These are phyloP conservation scores for Wallacemonas sp. DNA, from an alignment of 208 protist genomes.

Conservation along the genomic window DNA sequence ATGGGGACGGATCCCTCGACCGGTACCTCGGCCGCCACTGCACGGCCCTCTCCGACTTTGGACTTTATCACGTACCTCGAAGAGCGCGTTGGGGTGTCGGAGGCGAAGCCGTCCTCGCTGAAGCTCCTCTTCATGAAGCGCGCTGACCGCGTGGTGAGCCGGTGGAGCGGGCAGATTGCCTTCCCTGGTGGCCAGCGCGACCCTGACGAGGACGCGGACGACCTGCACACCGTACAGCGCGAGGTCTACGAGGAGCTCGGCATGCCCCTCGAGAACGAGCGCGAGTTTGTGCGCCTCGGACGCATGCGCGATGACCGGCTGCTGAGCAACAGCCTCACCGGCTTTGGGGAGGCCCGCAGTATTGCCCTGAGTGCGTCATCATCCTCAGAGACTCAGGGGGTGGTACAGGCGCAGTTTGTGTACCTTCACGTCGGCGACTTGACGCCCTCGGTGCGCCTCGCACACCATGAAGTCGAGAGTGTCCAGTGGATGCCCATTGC, in stretches of 20 bases:
- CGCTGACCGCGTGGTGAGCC: slow-evolving; percentile 36
- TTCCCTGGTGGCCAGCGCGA: slow-evolving; percentile 83
- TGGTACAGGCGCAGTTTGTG: slow-evolving; percentile 76
- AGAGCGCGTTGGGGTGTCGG: background rate
- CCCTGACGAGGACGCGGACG: slow-evolving; percentile 64
- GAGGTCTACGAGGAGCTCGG: slow-evolving; percentile 55
- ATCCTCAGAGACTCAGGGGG: background rate
- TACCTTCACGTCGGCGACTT: slow-evolving; percentile 75
- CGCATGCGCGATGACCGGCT: slow-evolving; percentile 60
- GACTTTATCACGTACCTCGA: slow-evolving; percentile 17
- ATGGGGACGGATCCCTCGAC: background rate
- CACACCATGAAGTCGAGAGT: slow-evolving; percentile 51
- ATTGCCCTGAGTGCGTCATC: background rate
- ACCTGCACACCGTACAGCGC: slow-evolving; percentile 50
- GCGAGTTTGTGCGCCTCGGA: slow-evolving; percentile 61
- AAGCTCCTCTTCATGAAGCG: slow-evolving; percentile 74
- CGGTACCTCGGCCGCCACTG: background rate
- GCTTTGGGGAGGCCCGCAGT: background rate
- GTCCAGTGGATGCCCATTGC: slow-evolving; percentile 68
- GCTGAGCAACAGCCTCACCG: slow-evolving; percentile 28
- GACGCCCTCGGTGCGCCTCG: slow-evolving; percentile 54
- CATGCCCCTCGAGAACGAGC: slow-evolving; percentile 44
- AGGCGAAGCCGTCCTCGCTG: slow-evolving; percentile 36
- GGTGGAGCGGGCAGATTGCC: slow-evolving; percentile 74
- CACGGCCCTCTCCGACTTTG: background rate